Percentiles rank a stretch among this genome's conserved stretches.
Evolutionary conservation across 345 rosid genomes (phyloP).

Genomic region (Abelmoschus esculentus): DNA sequence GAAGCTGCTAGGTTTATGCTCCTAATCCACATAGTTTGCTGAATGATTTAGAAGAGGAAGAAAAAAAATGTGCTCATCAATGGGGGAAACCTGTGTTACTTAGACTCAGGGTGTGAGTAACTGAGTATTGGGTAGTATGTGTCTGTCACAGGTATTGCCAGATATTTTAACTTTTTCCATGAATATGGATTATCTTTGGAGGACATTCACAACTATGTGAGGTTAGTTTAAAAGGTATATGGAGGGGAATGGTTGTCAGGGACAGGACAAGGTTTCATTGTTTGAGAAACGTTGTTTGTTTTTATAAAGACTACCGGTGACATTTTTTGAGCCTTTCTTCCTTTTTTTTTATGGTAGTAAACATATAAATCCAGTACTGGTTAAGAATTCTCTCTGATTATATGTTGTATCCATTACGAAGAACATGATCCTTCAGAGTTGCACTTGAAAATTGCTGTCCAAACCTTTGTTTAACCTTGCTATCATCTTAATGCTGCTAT

Average conservation of each 20-base stretch:
- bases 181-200: too few relatives aligned
- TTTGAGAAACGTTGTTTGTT: too few relatives aligned
- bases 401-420: too few relatives aligned
- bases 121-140: too few relatives aligned
- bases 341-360: too few relatives aligned
- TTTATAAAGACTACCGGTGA: neutral
- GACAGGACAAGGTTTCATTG: too few relatives aligned
- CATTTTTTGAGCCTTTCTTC: neutral
- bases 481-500: neutral
- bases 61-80: neutral
- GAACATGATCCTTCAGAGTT: neutral
- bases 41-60: slow-evolving; percentile 1
- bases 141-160: too few relatives aligned
- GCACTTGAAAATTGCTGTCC: neutral
- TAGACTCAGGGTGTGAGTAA: too few relatives aligned
- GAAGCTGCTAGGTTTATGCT: slow-evolving; percentile 20
- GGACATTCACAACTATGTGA: too few relatives aligned
- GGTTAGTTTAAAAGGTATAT: too few relatives aligned
- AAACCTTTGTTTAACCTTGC: neutral
- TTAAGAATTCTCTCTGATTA: neutral
- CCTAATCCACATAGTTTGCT: slow-evolving; percentile 21
- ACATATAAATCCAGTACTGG: neutral
- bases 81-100: neutral
- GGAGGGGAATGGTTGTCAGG: too few relatives aligned
- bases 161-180: too few relatives aligned